phyloP scores from a whole-genome alignment of 2,329 filamentous ascomycete genomes.

The Colletotrichum agaves region DNA sequence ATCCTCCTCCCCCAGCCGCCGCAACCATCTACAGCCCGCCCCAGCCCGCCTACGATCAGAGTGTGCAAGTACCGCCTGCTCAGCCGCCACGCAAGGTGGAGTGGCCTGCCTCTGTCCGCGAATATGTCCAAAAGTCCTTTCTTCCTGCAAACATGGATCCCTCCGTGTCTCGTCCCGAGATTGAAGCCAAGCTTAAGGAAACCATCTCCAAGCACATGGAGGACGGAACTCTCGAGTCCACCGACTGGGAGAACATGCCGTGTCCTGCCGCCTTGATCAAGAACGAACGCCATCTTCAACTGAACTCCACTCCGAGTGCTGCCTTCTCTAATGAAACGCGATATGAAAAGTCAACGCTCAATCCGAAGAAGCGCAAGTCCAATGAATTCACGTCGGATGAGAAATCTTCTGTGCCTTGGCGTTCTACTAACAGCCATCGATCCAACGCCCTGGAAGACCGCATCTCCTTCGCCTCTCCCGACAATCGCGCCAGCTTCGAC shows the following conservation, averaged over 20 bases:
- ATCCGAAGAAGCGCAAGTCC: slow-evolving; percentile 85
- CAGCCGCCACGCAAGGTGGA: slow-evolving; percentile 69
- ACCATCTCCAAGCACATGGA: slow-evolving; percentile 88
- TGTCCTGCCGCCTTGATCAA: slow-evolving; percentile 87
- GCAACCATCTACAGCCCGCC: slow-evolving; percentile 39
- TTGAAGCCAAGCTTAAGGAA: slow-evolving; percentile 85
- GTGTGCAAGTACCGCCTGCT: slow-evolving; percentile 36
- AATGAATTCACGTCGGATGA: slow-evolving; percentile 68
- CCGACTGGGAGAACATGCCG: slow-evolving; percentile 86
- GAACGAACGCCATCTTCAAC: slow-evolving; percentile 69
- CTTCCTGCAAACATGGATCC: slow-evolving; percentile 75
- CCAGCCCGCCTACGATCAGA: slow-evolving; percentile 38
- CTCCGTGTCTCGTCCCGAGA: slow-evolving; percentile 72
- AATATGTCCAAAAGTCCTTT: slow-evolving; percentile 92
- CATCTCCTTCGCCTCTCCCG: slow-evolving; percentile 69
- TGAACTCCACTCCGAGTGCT: slow-evolving; percentile 50
- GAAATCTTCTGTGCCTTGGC: slow-evolving; percentile 74
- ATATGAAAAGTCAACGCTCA: slow-evolving; percentile 44
- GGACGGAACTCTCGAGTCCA: slow-evolving; percentile 73
- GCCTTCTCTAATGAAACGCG: slow-evolving; percentile 40
- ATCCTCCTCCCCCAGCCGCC: slow-evolving; percentile 48
- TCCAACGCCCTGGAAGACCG: slow-evolving; percentile 74
- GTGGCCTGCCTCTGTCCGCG: slow-evolving; percentile 85
- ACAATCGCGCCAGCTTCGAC: slow-evolving; percentile 58
- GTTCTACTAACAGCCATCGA: slow-evolving; percentile 69